phyloP scores from a whole-genome alignment of 1,284 basidiomycete species.

The Microbotryum lychnidis-dioicae region DNA sequence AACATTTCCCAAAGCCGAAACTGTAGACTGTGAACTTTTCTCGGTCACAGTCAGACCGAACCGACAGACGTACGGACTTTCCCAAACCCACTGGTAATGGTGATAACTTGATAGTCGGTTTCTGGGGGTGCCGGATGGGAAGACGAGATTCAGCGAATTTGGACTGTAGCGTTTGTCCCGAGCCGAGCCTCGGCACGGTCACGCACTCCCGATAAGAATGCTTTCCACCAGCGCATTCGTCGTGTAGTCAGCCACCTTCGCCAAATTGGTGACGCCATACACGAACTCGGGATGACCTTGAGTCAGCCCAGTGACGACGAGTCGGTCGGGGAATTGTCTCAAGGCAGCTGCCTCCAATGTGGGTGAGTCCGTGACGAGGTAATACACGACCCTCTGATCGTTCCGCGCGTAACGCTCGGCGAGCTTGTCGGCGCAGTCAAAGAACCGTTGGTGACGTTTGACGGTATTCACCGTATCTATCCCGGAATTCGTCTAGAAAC shows the following conservation, averaged over 20 bases:
- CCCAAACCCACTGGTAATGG: background rate
- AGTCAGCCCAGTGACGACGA: constrained; percentile 15
- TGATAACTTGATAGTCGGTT: constrained; percentile 4
- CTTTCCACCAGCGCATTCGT: constrained; percentile 18
- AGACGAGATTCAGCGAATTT: too few relatives aligned
- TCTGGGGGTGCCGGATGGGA: background rate
- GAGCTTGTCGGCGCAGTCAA: constrained; percentile 22
- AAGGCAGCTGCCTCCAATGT: constrained; percentile 16
- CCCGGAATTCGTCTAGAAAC: background rate
- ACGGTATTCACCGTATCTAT: constrained; percentile 7
- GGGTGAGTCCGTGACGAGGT: constrained; percentile 19
- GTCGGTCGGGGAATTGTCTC: constrained; percentile 6
- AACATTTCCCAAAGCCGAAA: too few relatives aligned
- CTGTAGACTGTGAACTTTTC: too few relatives aligned
- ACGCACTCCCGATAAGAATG: constrained; percentile 8
- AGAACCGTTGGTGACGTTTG: constrained; percentile 19
- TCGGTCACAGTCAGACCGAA: too few relatives aligned
- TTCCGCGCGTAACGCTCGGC: constrained; percentile 3
- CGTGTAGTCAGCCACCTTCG: constrained; percentile 10
- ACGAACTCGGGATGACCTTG: constrained; percentile 6
- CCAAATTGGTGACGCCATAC: too few relatives aligned
- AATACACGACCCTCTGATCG: constrained; percentile 17
- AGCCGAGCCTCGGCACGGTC: too few relatives aligned
- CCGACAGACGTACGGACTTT: background rate
- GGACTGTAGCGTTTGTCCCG: too few relatives aligned